Base-by-base conservation (phyloP, 495 filamentous ascomycete species). In the Penicillium antarcticum region DNA sequence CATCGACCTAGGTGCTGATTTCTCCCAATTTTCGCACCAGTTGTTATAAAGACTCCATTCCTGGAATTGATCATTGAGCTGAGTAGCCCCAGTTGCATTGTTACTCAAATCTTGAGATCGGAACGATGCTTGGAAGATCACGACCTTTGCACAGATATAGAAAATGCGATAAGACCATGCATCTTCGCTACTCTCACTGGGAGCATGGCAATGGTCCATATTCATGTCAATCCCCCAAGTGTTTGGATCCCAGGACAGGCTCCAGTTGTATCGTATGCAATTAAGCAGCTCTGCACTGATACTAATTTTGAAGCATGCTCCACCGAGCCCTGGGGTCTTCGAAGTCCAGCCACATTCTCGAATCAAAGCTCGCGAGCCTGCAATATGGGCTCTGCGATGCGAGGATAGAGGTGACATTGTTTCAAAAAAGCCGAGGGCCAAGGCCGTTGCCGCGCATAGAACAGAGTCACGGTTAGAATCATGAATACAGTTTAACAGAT, bases 251-350 rank as follows among this genome's bases (percentile, higher is more conserved):
- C 91, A 97, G 1, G 91, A 84, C 2, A 91, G 79, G 51, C 86
- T 80, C 88, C 90, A 95, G 67, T 90, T 90, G 66, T 91, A 89
- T 51, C 88, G 83, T 17, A 97, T 70, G 67, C 91, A 96, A 55
- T 82, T 88, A 18, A 97, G 77, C 11, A 97, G 71, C 63, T 98
- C 94, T 83, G 95, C 87, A 13, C 87, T 84, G 12, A 95, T 83
- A 59, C 95, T 97, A 14, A 96, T 69, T 91, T 92, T 97, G 69
- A 97, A 97, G 66, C 92, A 97, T 10, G 92, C 89, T 1, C 86
- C 84, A 8, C 90, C 91, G 37, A 97, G 80, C 4, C 91, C 90
- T 3, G 76, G 77, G 21, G 87, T 87, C 44, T 79, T 83, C 1
- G 91, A 89, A 57, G 86, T 88, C 94, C 94, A 98, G 12, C 82